A percentile compares a stretch with the other conserved stretches of the same genome.
These are phyloP conservation scores for Schrenkiella parvula DNA, from an alignment of 345 rosid species.

Conservation along the genomic window DNA sequence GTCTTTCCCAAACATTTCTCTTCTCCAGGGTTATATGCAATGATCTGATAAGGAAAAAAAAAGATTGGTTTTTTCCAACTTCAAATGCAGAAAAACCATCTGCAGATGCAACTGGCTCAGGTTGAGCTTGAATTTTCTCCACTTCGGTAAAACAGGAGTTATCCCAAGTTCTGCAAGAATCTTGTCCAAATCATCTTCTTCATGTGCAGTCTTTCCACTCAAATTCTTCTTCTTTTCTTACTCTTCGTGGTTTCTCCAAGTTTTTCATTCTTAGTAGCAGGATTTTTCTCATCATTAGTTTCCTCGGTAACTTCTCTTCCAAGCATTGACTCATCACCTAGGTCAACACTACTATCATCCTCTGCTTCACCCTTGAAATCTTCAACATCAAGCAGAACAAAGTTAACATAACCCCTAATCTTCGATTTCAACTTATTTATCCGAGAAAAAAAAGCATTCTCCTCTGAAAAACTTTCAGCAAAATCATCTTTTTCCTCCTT, in stretches of 20 bases:
- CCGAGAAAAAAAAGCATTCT: constrained; percentile 34
- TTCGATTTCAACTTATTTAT: constrained; percentile 48
- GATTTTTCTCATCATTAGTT: neutral
- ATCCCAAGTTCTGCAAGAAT: constrained; percentile 80
- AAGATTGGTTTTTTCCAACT: neutral
- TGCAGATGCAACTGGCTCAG: constrained; percentile 37
- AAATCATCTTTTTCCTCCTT: constrained; percentile 31
- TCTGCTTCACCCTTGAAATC: constrained; percentile 33
- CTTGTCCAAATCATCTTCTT: constrained; percentile 94
- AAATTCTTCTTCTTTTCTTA: constrained; percentile 73
- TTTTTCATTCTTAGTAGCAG: constrained; percentile 41
- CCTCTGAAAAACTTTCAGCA: neutral
- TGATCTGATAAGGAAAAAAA: neutral
- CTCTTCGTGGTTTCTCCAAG: constrained; percentile 53
- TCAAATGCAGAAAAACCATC: constrained; percentile 14
- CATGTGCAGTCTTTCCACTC: constrained; percentile 77
- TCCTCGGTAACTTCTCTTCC: constrained; percentile 31
- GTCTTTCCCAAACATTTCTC: constrained; percentile 88
- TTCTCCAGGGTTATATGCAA: constrained; percentile 62
- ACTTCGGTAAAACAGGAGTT: constrained; percentile 38
- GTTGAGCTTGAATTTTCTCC: constrained; percentile 44
- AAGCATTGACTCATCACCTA: constrained; percentile 27
- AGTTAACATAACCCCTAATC: constrained; percentile 32
- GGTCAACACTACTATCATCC: constrained; percentile 31
- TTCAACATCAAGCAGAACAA: constrained; percentile 40